Evolutionary conservation across 1,139 yeast genomes (phyloP).

Genomic region (Magnusiomyces fungicola): DNA sequence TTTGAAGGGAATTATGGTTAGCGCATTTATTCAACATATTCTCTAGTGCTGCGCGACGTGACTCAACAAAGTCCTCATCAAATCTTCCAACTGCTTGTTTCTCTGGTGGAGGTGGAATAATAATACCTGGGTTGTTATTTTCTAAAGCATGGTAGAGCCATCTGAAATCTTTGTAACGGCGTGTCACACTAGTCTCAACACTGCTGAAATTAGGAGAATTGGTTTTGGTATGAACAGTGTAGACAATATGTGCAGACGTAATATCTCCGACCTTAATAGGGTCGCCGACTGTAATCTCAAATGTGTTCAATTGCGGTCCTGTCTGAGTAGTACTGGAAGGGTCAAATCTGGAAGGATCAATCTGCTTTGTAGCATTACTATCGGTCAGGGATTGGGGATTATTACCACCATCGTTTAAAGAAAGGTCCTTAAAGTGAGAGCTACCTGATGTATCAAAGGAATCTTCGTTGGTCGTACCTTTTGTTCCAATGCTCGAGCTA

Average conservation of each 20-base stretch:
- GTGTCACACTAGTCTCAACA: slow-evolving; percentile 46
- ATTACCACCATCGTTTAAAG: not conserved
- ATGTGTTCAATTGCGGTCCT: slow-evolving; percentile 17
- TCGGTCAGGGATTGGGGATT: not conserved
- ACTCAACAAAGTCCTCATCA: slow-evolving; percentile 82
- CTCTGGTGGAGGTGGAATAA: slow-evolving; percentile 96
- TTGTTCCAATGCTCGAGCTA: not conserved
- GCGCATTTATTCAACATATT: slow-evolving; percentile 73
- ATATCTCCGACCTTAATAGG: slow-evolving; percentile 90
- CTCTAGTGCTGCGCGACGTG: slow-evolving; percentile 78
- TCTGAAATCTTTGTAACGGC: slow-evolving; percentile 77
- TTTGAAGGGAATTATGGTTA: slow-evolving; percentile 47
- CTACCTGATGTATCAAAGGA: not conserved
- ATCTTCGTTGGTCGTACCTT: not conserved
- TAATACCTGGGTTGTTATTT: slow-evolving; percentile 78
- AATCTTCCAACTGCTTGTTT: slow-evolving; percentile 89
- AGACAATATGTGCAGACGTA: slow-evolving; percentile 82
- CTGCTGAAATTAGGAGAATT: slow-evolving; percentile 35
- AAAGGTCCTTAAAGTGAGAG: not conserved
- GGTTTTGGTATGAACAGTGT: slow-evolving; percentile 60
- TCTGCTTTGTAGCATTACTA: not conserved
- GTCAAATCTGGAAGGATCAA: not conserved
- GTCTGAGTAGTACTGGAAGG: not conserved
- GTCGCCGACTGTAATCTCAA: slow-evolving; percentile 75
- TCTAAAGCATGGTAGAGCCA: slow-evolving; percentile 88